Evolutionary conservation across 2,329 filamentous ascomycete species (phyloP), one percentile per base, ranked within the genome.

Genomic region (Alternaria sp.): DNA sequence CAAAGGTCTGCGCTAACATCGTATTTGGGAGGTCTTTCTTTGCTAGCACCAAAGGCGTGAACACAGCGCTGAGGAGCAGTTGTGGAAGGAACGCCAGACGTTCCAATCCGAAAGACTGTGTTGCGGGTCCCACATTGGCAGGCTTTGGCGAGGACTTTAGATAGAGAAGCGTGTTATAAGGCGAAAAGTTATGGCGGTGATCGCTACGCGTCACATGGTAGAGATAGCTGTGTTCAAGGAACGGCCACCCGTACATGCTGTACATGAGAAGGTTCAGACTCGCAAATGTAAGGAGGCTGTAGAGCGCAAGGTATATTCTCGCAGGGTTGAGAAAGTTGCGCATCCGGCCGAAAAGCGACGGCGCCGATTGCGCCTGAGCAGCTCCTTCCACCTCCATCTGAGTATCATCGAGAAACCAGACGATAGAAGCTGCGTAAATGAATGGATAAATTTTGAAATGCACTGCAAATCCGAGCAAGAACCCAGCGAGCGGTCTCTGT

Each of bases 401-500:
- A 14, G 85, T 84, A 3, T 80, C 81, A 67, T 92, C 91, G 81
- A 94, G 87, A 90, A 90, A 94, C 90, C 90, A 93, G 5, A 93
- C 78, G 43, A 95, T 89, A 3, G 90, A 89, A 0, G 90, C 87
- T 2, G 92, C 94, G 79, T 99, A 99, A 62, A 99, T 92, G 78
- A 98, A 97, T 0, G 95, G 95, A 73, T 99, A 99, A 63, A 99
- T 98, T 84, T 99, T 99, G 81, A 99, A 96, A 80, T 99, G 95
- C 27, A 98, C 94, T 1, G 88, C 88, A 28, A 97, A 80, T 0
- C 95, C 95, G 3, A 99, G 83, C 30, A 98, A 78, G 3, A 89
- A 66, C 0, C 92, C 94, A 0, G 93, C 91, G 9, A 96, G 75
- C 1, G 80, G 73, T 18, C 91, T 81, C n/a, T 83, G 83, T 52